Evolutionary conservation across 495 filamentous ascomycete species (phyloP).

Genomic region (Podospora appendiculata): DNA sequence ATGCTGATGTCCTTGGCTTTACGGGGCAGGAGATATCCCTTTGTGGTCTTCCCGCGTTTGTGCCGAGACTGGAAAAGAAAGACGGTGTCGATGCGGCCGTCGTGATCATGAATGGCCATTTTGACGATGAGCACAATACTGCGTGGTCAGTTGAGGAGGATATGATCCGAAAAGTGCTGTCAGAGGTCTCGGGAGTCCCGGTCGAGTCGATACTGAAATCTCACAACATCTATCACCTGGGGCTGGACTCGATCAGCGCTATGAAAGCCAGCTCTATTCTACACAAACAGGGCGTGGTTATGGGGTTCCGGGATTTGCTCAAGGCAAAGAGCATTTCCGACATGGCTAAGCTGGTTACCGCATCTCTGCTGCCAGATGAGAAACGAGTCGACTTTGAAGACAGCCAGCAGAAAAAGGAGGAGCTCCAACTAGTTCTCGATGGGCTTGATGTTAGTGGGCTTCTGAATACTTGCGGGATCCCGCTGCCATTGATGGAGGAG

Average conservation of each 20-base stretch:
- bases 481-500: slow-evolving; percentile 38
- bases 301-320: slow-evolving; percentile 60
- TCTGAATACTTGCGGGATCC: slow-evolving; percentile 21
- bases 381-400: neutral
- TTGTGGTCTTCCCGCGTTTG: slow-evolving; percentile 38
- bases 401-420: neutral
- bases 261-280: slow-evolving; percentile 65
- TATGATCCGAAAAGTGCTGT: slow-evolving; percentile 53
- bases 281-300: slow-evolving; percentile 46
- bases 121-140: neutral
- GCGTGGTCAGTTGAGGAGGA: slow-evolving; percentile 39
- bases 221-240: slow-evolving; percentile 76
- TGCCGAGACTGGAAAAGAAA: neutral
- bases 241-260: slow-evolving; percentile 84
- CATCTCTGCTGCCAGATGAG: neutral
- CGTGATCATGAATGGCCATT: neutral
- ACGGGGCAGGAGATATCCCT: slow-evolving; percentile 36
- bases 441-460: neutral
- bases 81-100: neutral
- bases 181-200: slow-evolving; percentile 54
- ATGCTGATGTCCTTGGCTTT: slow-evolving; percentile 46
- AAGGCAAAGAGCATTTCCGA: slow-evolving; percentile 52
- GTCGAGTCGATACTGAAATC: slow-evolving; percentile 50
- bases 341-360: slow-evolving; percentile 28
- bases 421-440: too few species aligned